Conservation (phyloP, 495 filamentous ascomycete genomes). For the Talaromyces wortmannii region DNA sequence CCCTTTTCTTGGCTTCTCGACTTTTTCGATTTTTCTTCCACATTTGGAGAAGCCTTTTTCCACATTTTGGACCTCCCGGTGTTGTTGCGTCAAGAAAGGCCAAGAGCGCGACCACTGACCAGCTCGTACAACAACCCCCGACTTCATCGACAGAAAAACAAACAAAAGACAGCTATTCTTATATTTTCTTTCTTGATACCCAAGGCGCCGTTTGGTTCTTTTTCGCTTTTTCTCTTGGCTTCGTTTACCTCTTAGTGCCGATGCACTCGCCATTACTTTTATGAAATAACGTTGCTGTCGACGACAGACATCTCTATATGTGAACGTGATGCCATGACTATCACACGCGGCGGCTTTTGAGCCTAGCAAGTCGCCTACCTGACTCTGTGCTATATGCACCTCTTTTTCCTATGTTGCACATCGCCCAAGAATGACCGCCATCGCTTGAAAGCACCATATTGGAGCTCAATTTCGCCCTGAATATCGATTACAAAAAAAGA, state of each 20-base stretch:
- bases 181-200: slow-evolving; percentile 5
- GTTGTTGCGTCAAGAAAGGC: not conserved
- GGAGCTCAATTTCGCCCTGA: not conserved
- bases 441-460: not conserved
- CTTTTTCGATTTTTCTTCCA: slow-evolving; percentile 2
- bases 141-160: not conserved
- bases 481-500: too few relatives aligned
- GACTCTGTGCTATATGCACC: not conserved
- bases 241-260: not conserved
- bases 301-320: not conserved
- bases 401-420: slow-evolving; percentile 5
- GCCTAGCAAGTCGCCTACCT: not conserved
- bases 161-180: not conserved
- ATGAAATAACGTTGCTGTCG: not conserved
- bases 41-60: not conserved
- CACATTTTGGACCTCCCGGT: not conserved
- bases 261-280: not conserved
- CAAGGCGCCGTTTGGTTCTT: slow-evolving; percentile 3
- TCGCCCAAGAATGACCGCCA: not conserved
- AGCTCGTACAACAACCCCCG: not conserved
- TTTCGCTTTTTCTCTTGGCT: not conserved
- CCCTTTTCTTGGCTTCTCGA: not conserved
- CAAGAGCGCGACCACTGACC: not conserved
- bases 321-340: slow-evolving; percentile 1
- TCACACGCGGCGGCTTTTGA: not conserved